Percentiles rank a stretch among this genome's conserved stretches.
These are phyloP conservation scores for Komagataella pastoris DNA, from an alignment of 805 yeast genomes.

Conservation along the genomic window DNA sequence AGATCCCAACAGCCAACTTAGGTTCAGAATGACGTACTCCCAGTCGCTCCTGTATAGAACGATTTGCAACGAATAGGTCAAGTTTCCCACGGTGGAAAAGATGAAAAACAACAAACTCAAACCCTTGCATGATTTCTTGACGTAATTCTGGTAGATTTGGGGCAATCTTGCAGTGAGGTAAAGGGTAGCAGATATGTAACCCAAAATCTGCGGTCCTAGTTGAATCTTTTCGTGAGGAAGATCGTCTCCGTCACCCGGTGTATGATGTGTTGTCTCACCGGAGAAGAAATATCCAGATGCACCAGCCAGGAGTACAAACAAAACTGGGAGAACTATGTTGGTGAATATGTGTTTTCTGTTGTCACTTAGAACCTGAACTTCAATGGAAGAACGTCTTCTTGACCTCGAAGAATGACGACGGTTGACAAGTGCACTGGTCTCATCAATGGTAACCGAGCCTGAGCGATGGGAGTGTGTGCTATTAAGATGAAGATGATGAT, in stretches of 20 bases:
- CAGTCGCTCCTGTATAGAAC: conserved; percentile 49
- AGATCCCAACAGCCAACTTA: conserved; percentile 72
- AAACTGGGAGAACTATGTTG: conserved; percentile 42
- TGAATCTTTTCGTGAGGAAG: conserved; percentile 12
- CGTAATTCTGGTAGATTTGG: conserved; percentile 71
- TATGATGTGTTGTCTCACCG: conserved; percentile 15
- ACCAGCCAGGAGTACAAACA: conserved; percentile 54
- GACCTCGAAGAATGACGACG: conserved; percentile 4
- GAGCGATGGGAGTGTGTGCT: conserved; percentile 3
- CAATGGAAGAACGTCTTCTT: conserved; percentile 32
- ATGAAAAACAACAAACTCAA: conserved; percentile 72
- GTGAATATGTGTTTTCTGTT: conserved; percentile 30
- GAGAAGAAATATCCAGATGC: conserved; percentile 42
- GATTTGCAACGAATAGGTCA: conserved; percentile 66
- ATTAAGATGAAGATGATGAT: conserved; percentile 7
- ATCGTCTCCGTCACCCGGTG: conserved; percentile 7
- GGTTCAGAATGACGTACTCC: conserved; percentile 44
- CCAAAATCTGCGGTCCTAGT: conserved; percentile 52
- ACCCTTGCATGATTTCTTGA: conserved; percentile 71
- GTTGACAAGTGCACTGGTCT: conserved; percentile 20
- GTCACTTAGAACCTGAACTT: conserved; percentile 36
- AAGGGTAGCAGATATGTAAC: conserved; percentile 54
- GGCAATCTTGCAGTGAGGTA: conserved; percentile 69
- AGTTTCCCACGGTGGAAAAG: conserved; percentile 61
- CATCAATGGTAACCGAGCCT: conserved; percentile 9